A percentile compares a stretch with the other conserved stretches of the same genome.
These are phyloP conservation scores for Verticillium nubilum DNA, from an alignment of 2,329 filamentous ascomycete species.

Conservation along the genomic window DNA sequence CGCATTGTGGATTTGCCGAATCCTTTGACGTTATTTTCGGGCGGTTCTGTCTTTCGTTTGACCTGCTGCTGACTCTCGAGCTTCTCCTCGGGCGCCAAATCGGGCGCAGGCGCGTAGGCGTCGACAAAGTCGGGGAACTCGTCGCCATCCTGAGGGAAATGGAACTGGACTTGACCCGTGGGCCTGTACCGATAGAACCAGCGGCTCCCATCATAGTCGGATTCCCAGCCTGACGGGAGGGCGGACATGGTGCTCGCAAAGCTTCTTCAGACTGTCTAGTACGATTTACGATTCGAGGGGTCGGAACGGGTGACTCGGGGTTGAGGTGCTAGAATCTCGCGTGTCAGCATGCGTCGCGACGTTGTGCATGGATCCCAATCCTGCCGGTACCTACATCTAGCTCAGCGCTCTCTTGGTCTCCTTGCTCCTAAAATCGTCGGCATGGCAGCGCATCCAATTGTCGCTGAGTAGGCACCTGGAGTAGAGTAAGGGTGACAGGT, in stretches of 20 bases:
- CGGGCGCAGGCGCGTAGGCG: constrained; percentile 25
- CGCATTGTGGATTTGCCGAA: constrained; percentile 9
- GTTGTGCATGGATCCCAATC: not conserved
- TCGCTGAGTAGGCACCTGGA: not conserved
- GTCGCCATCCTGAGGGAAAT: constrained; percentile 51
- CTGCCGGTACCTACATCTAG: not conserved
- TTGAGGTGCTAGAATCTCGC: not conserved
- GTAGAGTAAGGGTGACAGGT: not conserved
- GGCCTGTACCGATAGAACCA: constrained; percentile 55
- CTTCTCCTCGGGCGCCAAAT: constrained; percentile 45
- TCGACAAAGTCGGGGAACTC: constrained; percentile 50
- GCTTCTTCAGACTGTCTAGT: not conserved
- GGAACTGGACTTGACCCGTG: constrained; percentile 49
- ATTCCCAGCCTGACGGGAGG: constrained; percentile 50
- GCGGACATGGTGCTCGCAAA: constrained; percentile 25
- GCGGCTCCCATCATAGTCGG: constrained; percentile 50
- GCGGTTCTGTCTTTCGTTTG: constrained; percentile 24
- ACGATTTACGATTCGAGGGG: not conserved
- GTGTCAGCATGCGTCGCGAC: not conserved
- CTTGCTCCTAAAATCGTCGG: not conserved
- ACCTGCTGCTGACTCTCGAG: constrained; percentile 47
- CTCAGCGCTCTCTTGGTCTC: not conserved
- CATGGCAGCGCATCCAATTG: not conserved
- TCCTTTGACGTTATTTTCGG: constrained; percentile 1
- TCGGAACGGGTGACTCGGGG: not conserved